Conservation (phyloP, 164 flowering plant species). For the Euptelea pleiosperma region DNA sequence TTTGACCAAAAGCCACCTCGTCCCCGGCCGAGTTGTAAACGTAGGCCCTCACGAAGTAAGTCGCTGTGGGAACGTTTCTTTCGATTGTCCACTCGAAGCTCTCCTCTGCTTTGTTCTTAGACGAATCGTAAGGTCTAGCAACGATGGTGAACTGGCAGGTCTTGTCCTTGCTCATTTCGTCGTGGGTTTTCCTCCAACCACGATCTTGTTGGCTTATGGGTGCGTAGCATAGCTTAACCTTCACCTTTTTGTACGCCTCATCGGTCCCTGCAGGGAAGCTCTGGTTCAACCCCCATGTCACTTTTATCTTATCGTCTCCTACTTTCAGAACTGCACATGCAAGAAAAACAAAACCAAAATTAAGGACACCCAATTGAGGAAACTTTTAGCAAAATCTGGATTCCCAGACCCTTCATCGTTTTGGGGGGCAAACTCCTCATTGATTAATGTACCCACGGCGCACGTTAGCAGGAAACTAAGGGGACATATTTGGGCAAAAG, state of each 20-base stretch:
- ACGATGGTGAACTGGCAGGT: constrained; percentile 46
- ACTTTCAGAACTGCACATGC: constrained; percentile 41
- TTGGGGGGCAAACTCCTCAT: too few species aligned
- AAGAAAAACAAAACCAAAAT: background rate
- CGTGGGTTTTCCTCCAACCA: constrained; percentile 56
- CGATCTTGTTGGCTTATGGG: constrained; percentile 61
- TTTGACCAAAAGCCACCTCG: constrained; percentile 68
- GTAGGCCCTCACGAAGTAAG: constrained; percentile 32
- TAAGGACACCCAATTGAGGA: background rate
- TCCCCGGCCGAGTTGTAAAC: constrained; percentile 18
- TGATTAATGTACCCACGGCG: too few species aligned
- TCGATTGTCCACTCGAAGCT: constrained; percentile 13
- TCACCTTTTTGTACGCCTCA: constrained; percentile 40
- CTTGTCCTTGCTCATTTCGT: constrained; percentile 52
- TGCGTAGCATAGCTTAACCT: constrained; percentile 60
- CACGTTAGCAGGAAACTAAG: too few species aligned
- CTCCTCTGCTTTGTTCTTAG: constrained; percentile 14
- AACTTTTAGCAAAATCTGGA: too few species aligned
- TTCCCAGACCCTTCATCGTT: too few species aligned
- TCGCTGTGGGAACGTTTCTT: constrained; percentile 25
- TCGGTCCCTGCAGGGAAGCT: constrained; percentile 34
- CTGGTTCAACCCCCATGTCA: constrained; percentile 45
- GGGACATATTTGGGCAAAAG: too few species aligned
- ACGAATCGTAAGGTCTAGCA: constrained; percentile 26
- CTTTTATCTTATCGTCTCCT: constrained; percentile 42